phyloP scores from a whole-genome alignment of 495 filamentous ascomycete genomes.

The Aspergillus haitiensis region DNA sequence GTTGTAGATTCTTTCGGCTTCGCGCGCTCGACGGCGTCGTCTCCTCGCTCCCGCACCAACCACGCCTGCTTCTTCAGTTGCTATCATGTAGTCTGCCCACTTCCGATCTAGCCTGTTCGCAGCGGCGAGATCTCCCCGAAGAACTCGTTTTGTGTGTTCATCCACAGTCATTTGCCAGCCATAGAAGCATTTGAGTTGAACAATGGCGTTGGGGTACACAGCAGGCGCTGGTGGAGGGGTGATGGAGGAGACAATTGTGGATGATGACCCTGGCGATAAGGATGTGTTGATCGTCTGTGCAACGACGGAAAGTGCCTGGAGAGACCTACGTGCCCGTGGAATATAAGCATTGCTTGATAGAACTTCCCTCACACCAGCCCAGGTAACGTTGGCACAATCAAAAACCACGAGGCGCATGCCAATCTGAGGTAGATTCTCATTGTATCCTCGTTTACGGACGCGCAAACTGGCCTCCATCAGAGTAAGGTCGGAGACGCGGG shows the following conservation, averaged over 20 bases:
- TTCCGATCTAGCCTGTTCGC: slow-evolving; percentile 78
- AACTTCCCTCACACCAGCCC: slow-evolving; percentile 87
- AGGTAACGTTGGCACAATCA: slow-evolving; percentile 87
- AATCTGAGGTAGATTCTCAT: slow-evolving; percentile 52
- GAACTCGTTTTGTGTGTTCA: slow-evolving; percentile 82
- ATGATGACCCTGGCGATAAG: slow-evolving; percentile 29
- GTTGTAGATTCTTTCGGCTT: slow-evolving; percentile 69
- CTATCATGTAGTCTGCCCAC: slow-evolving; percentile 95
- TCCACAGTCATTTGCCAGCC: slow-evolving; percentile 93
- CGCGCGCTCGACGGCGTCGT: slow-evolving; percentile 70
- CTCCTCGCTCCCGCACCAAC: slow-evolving; percentile 65
- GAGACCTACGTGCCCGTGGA: slow-evolving; percentile 38
- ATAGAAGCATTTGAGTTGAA: slow-evolving; percentile 89
- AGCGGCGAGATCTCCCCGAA: slow-evolving; percentile 67
- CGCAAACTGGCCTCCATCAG: slow-evolving; percentile 81
- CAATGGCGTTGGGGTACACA: slow-evolving; percentile 68
- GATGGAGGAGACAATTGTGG: slow-evolving; percentile 36
- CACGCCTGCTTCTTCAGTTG: slow-evolving; percentile 77
- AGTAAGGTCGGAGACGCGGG: slow-evolving; percentile 81
- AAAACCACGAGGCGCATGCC: slow-evolving; percentile 81
- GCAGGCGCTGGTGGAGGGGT: slow-evolving; percentile 32
- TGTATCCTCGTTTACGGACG: slow-evolving; percentile 64
- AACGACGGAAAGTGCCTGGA: slow-evolving; percentile 30
- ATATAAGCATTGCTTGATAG: slow-evolving; percentile 78
- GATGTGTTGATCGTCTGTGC: slow-evolving; percentile 33